Conservation (phyloP, 768 basidiomycete genomes). For the Dacryopinax spathularia region DNA sequence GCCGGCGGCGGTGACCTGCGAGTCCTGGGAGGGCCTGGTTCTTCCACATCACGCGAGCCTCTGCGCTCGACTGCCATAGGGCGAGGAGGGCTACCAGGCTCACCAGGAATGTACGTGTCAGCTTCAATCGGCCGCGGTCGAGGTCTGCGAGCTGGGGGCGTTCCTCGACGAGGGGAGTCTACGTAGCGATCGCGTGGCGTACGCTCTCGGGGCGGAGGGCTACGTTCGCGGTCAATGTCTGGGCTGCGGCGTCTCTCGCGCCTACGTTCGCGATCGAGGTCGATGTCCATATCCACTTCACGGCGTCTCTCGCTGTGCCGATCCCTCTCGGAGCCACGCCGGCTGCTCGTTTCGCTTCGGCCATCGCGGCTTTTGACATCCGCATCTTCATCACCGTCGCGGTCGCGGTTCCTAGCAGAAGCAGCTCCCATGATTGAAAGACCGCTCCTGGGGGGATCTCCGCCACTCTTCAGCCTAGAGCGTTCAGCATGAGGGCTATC, state of each 20-base stretch:
- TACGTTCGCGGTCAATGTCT: not conserved
- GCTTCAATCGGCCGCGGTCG: not conserved
- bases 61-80: conserved; percentile 11
- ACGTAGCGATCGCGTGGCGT: not conserved
- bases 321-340: conserved; percentile 9
- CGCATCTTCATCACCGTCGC: conserved; percentile 2
- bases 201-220: not conserved
- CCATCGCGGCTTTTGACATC: conserved; percentile 9
- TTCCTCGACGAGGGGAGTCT: not conserved
- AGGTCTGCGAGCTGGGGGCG: not conserved
- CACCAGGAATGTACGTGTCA: conserved; percentile 15
- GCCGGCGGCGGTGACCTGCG: conserved; percentile 29
- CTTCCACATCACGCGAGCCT: not conserved
- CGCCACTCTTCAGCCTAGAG: conserved; percentile 4
- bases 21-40: conserved; percentile 11
- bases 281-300: conserved; percentile 15
- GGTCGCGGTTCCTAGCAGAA: conserved; percentile 1
- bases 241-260: conserved; percentile 21
- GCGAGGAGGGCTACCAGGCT: conserved; percentile 27
- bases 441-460: not conserved
- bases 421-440: not conserved
- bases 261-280: conserved; percentile 28
- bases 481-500: conserved; percentile 19
- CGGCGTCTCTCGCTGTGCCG: conserved; percentile 29
- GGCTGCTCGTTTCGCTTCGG: conserved; percentile 7